Conservation (phyloP, 768 basidiomycete species). For the Suillus occidentalis region DNA sequence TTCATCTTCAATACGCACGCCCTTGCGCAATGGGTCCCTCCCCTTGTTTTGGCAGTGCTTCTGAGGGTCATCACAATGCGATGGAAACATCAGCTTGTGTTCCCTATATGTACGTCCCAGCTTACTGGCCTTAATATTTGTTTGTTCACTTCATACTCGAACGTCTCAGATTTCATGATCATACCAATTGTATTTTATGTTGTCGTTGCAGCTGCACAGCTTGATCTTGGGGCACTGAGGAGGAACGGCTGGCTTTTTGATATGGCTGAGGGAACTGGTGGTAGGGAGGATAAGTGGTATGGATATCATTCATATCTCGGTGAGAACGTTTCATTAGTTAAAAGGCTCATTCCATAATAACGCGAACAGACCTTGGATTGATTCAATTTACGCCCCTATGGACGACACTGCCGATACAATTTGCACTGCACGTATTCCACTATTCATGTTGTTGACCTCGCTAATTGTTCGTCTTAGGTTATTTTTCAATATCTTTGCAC, state of each 20-base stretch:
- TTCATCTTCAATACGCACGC: constrained; percentile 67
- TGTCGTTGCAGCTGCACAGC: constrained; percentile 60
- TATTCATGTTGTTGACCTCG: constrained; percentile 27
- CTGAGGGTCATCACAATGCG: constrained; percentile 78
- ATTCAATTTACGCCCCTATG: constrained; percentile 69
- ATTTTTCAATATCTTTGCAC: constrained; percentile 82
- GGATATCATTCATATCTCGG: constrained; percentile 81
- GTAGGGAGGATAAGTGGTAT: constrained; percentile 60
- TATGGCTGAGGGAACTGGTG: constrained; percentile 33
- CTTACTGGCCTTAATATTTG: constrained; percentile 17
- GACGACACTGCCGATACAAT: constrained; percentile 89
- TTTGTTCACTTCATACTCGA: background rate
- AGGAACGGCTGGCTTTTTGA: constrained; percentile 85
- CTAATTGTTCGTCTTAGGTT: constrained; percentile 41
- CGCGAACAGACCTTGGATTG: constrained; percentile 52
- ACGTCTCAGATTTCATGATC: constrained; percentile 62
- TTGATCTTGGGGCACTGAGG: constrained; percentile 63
- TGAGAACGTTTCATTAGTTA: constrained; percentile 33
- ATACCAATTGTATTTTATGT: constrained; percentile 87
- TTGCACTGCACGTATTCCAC: constrained; percentile 69
- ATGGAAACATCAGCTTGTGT: constrained; percentile 86
- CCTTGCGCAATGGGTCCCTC: constrained; percentile 76
- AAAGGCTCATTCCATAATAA: background rate
- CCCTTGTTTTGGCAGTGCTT: constrained; percentile 72
- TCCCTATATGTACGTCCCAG: constrained; percentile 71